Base-by-base conservation (phyloP, 1,139 yeast species). In the Eremothecium cymbalariae region DNA sequence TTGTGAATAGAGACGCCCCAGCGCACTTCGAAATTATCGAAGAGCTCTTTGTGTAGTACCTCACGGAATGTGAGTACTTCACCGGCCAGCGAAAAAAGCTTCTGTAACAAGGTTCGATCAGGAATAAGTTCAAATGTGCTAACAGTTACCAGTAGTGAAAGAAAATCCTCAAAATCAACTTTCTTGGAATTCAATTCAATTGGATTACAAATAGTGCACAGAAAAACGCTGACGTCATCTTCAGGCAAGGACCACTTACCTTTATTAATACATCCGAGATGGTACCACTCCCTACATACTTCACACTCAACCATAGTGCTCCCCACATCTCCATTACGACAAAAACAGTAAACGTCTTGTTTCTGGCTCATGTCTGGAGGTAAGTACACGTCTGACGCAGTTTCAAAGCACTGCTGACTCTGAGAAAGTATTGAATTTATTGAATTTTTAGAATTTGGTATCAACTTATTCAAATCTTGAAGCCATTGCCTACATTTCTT, bases 201-300 rank as follows among this genome's bases (percentile, higher is more conserved):
- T 7, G 30, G 27, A 14, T 16, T 72, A 60, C 95, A 85, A 7
- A 80, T 57, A 0, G 90, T 83, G 61, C 95, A 85, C 2, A 67
- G 55, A 51, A 75, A 74, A 7, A 64, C 68, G 14, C 64, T 70
- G 18, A 65, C 63, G 3, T 62, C 46, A 41, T 46, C 50, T 28
- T 47, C 48, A 25, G 55, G 55, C 17, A 55, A 35, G 24, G 47
- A 48, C 43, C 51, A 57, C 39, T 53, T 59, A 33, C 55, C 66
- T 46, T 61, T 51, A 38, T 68, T 68, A 26, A 84, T 64, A 58
- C 95, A 85, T 22, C 63, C 64, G 33, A 72, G 70, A 53, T 84
- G 94, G 53, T 74, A 84, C 93, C 93, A 81, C 51, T 83, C 94
- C 34, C 72, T 69, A 55, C 95, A 84, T 18, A 56, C 57, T 43